These are phyloP conservation scores for Prunus padus DNA, from an alignment of 306 rosid species.

Conservation along the genomic window DNA sequence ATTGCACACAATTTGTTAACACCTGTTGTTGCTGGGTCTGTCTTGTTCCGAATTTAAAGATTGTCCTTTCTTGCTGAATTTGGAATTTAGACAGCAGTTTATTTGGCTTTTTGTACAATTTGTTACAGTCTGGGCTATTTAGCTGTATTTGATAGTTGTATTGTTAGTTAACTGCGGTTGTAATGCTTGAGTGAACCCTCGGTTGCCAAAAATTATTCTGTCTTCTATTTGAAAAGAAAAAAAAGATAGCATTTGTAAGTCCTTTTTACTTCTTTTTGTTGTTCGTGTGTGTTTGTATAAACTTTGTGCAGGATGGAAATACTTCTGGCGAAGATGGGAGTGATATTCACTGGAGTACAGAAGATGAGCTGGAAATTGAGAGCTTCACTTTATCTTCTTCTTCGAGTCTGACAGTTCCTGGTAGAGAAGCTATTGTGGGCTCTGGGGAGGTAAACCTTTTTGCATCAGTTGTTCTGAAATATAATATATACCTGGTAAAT, in stretches of 20 bases:
- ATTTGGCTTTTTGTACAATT: neutral
- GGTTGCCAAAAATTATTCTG: neutral
- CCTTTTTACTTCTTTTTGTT: conserved; percentile 7
- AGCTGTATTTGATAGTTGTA: neutral
- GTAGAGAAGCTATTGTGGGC: conserved; percentile 40
- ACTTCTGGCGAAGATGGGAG: conserved; percentile 56
- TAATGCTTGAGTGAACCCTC: neutral
- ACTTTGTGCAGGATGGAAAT: conserved; percentile 54
- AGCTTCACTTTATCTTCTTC: conserved; percentile 47
- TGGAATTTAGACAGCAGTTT: neutral
- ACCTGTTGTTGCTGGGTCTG: neutral
- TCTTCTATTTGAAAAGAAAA: neutral
- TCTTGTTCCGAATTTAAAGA: neutral
- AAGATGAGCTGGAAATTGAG: conserved; percentile 81
- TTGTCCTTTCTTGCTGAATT: neutral
- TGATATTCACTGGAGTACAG: conserved; percentile 75
- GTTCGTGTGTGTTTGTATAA: conserved; percentile 4
- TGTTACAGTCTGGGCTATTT: neutral
- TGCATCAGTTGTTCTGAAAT: neutral
- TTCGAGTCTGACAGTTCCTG: conserved; percentile 33
- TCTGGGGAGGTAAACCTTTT: conserved; percentile 49
- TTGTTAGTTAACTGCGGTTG: neutral
- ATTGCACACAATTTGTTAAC: neutral
- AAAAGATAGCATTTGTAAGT: no score
- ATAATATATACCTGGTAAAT: neutral